A percentile compares a stretch with the other conserved stretches of the same genome.
Evolutionary conservation across 192 early-diverging fungal species (phyloP).

Genomic region (Coemansia guatemalensis): DNA sequence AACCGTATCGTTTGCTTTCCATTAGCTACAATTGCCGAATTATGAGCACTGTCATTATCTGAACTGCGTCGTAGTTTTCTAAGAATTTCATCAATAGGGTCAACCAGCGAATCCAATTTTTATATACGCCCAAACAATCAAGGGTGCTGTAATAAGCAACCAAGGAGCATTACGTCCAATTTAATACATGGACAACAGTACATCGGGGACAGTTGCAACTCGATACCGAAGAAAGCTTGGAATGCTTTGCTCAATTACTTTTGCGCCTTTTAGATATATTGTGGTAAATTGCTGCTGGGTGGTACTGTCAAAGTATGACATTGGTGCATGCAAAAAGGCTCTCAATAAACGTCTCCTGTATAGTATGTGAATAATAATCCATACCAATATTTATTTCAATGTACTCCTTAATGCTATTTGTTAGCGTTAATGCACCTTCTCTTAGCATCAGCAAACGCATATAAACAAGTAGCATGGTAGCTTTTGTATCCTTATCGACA

Average conservation of each 20-base stretch:
- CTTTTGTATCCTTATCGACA: too few species aligned
- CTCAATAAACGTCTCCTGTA: not conserved
- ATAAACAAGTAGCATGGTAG: too few species aligned
- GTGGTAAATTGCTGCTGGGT: not conserved
- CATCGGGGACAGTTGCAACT: not conserved
- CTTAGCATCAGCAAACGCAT: too few species aligned
- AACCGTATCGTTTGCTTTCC: slow-evolving; percentile 71
- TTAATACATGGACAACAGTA: not conserved
- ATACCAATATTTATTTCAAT: too few species aligned
- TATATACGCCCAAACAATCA: not conserved
- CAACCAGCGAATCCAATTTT: not conserved
- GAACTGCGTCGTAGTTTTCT: too few species aligned
- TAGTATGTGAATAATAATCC: too few species aligned
- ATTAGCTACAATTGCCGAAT: slow-evolving; percentile 33
- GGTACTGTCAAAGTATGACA: not conserved
- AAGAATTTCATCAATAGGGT: too few species aligned
- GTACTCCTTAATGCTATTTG: too few species aligned
- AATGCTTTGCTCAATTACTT: not conserved
- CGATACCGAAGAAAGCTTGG: not conserved
- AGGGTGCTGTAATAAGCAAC: slow-evolving; percentile 11
- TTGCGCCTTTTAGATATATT: not conserved
- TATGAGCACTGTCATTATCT: too few species aligned
- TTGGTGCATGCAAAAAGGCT: not conserved
- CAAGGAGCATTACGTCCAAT: not conserved
- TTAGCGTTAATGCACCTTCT: too few species aligned